phyloP scores from a whole-genome alignment of 2,329 filamentous ascomycete genomes.

The Verticillium albo-atrum region DNA sequence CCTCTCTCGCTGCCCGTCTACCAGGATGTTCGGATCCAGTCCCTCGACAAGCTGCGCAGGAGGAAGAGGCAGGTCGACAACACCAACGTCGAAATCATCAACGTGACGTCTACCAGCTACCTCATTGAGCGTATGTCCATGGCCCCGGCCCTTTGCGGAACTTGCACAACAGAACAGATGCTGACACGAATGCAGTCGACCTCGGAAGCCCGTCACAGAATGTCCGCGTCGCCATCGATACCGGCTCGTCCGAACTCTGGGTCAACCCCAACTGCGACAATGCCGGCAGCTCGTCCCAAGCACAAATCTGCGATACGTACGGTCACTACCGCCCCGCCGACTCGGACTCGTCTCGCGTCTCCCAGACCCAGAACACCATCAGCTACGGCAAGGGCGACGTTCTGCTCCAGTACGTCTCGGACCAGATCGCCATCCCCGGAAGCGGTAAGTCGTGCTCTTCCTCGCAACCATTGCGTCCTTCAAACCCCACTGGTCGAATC shows the following conservation, averaged over 20 bases:
- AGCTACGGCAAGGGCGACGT: slow-evolving; percentile 24
- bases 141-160: not conserved
- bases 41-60: slow-evolving; percentile 9
- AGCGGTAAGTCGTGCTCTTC: slow-evolving; percentile 14
- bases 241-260: slow-evolving; percentile 52
- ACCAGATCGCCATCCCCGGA: slow-evolving; percentile 22
- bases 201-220: slow-evolving; percentile 34
- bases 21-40: slow-evolving; percentile 10
- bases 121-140: slow-evolving; percentile 10
- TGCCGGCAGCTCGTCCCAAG: slow-evolving; percentile 27
- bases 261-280: slow-evolving; percentile 45
- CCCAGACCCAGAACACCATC: slow-evolving; percentile 13
- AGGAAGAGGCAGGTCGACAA: slow-evolving; percentile 1
- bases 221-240: slow-evolving; percentile 44
- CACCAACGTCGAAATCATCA: slow-evolving; percentile 9
- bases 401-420: slow-evolving; percentile 20
- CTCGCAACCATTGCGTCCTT: no score
- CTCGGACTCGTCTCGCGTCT: slow-evolving; percentile 16
- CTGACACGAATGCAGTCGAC: not conserved
- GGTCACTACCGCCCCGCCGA: slow-evolving; percentile 31
- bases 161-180: not conserved
- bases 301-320: slow-evolving; percentile 31
- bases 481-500: no score
- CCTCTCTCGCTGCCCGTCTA: slow-evolving; percentile 11
- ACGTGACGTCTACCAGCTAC: slow-evolving; percentile 13